These are phyloP conservation scores for Rostrohypoxylon terebratum DNA, from an alignment of 495 filamentous ascomycete genomes.

Conservation along the genomic window DNA sequence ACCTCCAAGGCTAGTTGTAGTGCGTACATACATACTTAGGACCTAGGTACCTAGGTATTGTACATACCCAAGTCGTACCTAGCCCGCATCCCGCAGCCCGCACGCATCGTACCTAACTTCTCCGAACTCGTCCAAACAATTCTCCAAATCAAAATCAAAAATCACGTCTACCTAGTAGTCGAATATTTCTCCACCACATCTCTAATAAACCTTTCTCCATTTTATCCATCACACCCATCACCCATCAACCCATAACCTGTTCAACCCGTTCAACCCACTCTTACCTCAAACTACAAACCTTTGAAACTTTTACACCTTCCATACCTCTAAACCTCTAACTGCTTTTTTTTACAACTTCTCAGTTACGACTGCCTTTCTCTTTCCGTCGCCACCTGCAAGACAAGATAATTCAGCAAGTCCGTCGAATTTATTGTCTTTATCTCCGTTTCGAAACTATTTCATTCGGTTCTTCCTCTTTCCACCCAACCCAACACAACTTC, in stretches of 20 bases:
- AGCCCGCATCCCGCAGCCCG: conserved; percentile 17
- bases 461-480: conserved; percentile 29
- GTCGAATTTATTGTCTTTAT: conserved; percentile 4
- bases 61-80: too few species aligned
- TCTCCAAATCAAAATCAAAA: conserved; percentile 39
- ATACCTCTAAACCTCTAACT: too few species aligned
- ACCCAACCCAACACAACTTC: conserved; percentile 6
- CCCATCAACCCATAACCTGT: conserved; percentile 26
- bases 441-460: conserved; percentile 4
- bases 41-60: too few species aligned
- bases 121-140: conserved; percentile 45
- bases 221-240: conserved; percentile 42
- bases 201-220: conserved; percentile 37
- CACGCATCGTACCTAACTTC: conserved; percentile 38
- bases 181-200: conserved; percentile 40
- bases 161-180: conserved; percentile 18
- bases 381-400: conserved; percentile 9
- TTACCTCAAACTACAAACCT: conserved; percentile 1
- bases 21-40: too few species aligned
- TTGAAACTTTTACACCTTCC: too few species aligned
- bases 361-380: conserved; percentile 9
- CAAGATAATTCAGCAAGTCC: conserved; percentile 4
- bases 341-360: conserved; percentile 18
- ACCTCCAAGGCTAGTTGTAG: background rate
- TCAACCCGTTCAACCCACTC: conserved; percentile 29